Conservation (phyloP, 345 rosid genomes). For the Melaleuca quinquenervia region DNA sequence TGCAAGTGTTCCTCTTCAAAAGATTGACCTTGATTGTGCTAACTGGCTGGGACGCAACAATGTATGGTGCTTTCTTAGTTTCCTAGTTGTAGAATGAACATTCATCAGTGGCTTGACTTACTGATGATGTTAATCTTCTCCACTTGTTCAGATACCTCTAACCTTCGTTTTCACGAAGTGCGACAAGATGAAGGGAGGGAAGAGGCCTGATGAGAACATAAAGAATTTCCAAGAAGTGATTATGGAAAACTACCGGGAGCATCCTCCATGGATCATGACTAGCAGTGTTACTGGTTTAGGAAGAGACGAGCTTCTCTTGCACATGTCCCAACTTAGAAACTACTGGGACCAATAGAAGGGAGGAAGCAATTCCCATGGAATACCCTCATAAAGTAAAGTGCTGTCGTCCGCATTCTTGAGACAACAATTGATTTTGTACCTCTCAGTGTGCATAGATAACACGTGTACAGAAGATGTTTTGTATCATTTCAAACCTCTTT, state of each 20-base stretch:
- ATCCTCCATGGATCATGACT: constrained; percentile 92
- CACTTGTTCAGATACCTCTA: constrained; percentile 52
- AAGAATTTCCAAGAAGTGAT: constrained; percentile 61
- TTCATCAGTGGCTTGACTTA: neutral
- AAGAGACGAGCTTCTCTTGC: constrained; percentile 90
- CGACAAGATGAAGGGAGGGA: constrained; percentile 75
- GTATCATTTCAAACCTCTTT: neutral
- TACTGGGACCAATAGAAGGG: constrained; percentile 14
- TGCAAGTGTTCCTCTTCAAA: constrained; percentile 90
- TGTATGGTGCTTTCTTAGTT: constrained; percentile 20
- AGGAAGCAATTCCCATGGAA: neutral
- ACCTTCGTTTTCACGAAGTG: constrained; percentile 88
- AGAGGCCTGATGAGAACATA: constrained; percentile 76
- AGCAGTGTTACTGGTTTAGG: constrained; percentile 82
- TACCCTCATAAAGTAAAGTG: neutral
- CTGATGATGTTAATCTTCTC: neutral
- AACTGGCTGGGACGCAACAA: constrained; percentile 94
- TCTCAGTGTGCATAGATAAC: neutral
- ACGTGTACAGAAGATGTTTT: neutral
- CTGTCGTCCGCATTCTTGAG: neutral
- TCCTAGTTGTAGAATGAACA: neutral
- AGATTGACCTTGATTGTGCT: constrained; percentile 86
- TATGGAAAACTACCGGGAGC: constrained; percentile 41
- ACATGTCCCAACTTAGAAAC: constrained; percentile 71
- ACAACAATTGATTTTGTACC: neutral